Base-by-base conservation (phyloP, 768 basidiomycete genomes). In the Leccinum subgranulosum region DNA sequence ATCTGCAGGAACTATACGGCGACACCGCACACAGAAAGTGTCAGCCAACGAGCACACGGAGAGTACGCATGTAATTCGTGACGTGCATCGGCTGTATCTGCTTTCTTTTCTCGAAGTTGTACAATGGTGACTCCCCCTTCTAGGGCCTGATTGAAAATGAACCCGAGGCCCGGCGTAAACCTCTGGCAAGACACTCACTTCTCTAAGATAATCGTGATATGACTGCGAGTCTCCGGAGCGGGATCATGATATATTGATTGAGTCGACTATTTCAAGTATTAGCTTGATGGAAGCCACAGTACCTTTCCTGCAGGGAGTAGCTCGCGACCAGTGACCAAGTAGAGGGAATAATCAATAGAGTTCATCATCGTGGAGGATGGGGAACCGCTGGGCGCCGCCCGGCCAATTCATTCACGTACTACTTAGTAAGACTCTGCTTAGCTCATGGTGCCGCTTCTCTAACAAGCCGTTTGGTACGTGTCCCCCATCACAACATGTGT, bases 101-200 rank as follows among this genome's bases (percentile, higher is more conserved):
- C 73, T 11, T 82, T 72, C 72, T 98, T 98, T 73, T 98, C 95
- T 36, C 94, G 81, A 17, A 96, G 78, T 72, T 97, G 95, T 5
- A 97, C 92, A 49, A 95, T 67, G 1, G 92, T 94, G 1, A 96
- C 93, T 3, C 94, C 94, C 10, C 94, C 94, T 67, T 84, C 76
- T 15, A 96, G 76, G 2, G 93, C 80, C 92, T 94, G 59, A 9
- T 36, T 12, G 29, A 31, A 50, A 14, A 23, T 60, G 29, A 60
- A 21, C 19, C 6, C 19, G 17, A 55, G 10, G 19, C 83, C 79
- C 91, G 89, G 58, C 11, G 21, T 10, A 12, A 46, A 14, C 6
- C 3, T 46, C 23, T 11, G 34, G 45, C 21, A 46, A 12, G 45
- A 46, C 45, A 21, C 21, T 46, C 21, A 39, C 36, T 8, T n/a